A percentile compares a stretch with the other conserved stretches of the same genome.
Evolutionary conservation across 331 rosid genomes (phyloP).

Genomic region (Pyrus hybrid): DNA sequence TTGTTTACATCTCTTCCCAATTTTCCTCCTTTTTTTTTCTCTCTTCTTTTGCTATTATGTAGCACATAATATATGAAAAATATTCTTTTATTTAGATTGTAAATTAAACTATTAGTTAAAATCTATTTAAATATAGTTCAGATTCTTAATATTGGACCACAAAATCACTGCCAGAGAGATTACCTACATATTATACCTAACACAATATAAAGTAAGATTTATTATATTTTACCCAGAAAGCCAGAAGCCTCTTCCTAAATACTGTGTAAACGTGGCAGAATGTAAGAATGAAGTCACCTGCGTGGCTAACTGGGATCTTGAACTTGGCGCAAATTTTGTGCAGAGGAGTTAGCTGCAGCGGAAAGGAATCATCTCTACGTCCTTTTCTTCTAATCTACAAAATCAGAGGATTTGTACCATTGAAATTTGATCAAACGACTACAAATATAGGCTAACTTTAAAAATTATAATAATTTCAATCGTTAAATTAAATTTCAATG

Average conservation of each 20-base stretch:
- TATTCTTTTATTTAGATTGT: neutral
- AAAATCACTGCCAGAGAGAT: too few species aligned
- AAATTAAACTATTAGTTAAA: neutral
- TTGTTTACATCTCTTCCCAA: neutral
- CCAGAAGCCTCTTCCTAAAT: neutral
- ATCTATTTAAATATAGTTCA: neutral
- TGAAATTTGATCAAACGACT: too few species aligned
- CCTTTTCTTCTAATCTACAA: too few species aligned
- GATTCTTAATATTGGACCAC: neutral
- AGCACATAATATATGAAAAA: neutral
- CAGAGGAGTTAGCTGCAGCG: neutral
- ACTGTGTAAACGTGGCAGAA: neutral
- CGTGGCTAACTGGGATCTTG: neutral
- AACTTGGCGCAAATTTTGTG: neutral
- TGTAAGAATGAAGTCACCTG: neutral
- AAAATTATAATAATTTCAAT: too few species aligned
- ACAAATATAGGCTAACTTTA: rapidly evolving
- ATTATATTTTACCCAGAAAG: neutral
- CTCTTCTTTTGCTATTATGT: too few species aligned
- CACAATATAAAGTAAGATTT: too few species aligned
- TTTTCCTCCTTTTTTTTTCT: too few species aligned
- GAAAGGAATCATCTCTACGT: rapidly evolving
- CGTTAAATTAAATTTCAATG: rapidly evolving
- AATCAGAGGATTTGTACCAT: rapidly evolving
- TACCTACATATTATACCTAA: too few species aligned